Base-by-base conservation (phyloP, 116 monocot species). In the Papilionanthe hybrid region DNA sequence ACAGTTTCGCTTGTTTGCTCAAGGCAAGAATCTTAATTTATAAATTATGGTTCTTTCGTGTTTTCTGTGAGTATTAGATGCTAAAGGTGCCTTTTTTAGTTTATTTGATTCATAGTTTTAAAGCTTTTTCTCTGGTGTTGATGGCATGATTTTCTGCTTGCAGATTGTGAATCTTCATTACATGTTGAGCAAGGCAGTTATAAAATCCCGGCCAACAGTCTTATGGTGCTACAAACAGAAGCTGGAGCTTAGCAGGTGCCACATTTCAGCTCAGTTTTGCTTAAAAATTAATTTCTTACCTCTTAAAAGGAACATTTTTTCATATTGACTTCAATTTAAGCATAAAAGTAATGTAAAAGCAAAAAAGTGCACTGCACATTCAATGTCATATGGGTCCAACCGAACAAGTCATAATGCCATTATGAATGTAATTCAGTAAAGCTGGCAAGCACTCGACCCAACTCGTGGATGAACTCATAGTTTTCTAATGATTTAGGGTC, bases 151-250 rank as follows among this genome's bases (percentile, higher is more conserved):
- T 63, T 47, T 75, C 17, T 29, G 5, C 25, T 5, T 72, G 28
- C 80, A 91, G 90, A 88, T 92, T 77, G 90, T 92, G 48, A 94
- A 88, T 78, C 90, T 96, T 58, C 91, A 94, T 67, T 87, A 88
- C 66, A 86, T 97, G 87, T 84, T 90, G 67, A 83, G 83, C 66
- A 92, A 94, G 57, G 85, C 91, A 8, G 82, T 83, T 1, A 75
- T 90, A 18, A 97, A 91, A 77, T 84, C 94, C 3, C 83, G 85
- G 3, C 92, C 94, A 27, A 84, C 85, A 4, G 90, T 97, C 49
- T 75, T 97, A 19, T 97, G 97, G 97, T 97, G 97, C 85, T 94
- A 97, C 79, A 91, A 88, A 75, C 94, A 92, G 23, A 87, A 92
- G 80, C 87, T 94, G 58, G 94, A 94, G 67, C 85, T 97, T 48